phyloP scores from a whole-genome alignment of 2,329 filamentous ascomycete genomes.

The Leptographium flavum region DNA sequence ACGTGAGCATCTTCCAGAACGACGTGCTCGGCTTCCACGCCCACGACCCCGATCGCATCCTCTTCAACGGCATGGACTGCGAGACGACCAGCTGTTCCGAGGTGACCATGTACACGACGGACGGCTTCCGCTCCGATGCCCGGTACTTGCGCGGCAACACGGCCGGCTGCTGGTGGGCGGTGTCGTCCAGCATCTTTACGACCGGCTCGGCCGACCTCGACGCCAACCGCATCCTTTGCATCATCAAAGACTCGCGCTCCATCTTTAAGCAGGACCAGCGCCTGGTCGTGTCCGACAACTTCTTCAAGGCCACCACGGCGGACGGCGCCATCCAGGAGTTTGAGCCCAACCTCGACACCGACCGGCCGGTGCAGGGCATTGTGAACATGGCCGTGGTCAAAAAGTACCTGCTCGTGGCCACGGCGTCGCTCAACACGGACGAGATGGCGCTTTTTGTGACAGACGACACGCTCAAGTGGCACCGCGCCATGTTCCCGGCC shows the following conservation, averaged over 20 bases:
- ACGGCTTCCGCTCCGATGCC: conserved; percentile 62
- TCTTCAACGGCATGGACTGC: conserved; percentile 68
- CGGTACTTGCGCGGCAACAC: conserved; percentile 54
- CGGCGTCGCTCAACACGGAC: conserved; percentile 62
- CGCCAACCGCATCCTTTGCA: conserved; percentile 62
- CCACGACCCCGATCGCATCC: conserved; percentile 65
- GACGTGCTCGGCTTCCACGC: conserved; percentile 64
- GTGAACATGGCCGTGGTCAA: conserved; percentile 74
- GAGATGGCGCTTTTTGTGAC: conserved; percentile 90
- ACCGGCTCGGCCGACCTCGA: conserved; percentile 52
- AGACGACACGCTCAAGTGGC: conserved; percentile 72
- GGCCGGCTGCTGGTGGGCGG: conserved; percentile 77
- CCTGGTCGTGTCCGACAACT: conserved; percentile 70
- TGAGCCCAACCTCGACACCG: conserved; percentile 64
- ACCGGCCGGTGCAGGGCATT: conserved; percentile 63
- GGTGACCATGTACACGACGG: conserved; percentile 58
- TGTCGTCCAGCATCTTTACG: conserved; percentile 58
- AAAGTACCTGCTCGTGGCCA: conserved; percentile 73
- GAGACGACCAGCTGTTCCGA: conserved; percentile 48
- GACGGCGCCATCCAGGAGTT: conserved; percentile 40
- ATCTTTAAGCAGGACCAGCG: conserved; percentile 60
- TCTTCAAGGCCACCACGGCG: conserved; percentile 44
- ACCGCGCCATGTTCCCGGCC: conserved; percentile 75
- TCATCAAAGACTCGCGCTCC: conserved; percentile 60
- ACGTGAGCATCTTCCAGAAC: conserved; percentile 38